Base-by-base conservation (phyloP, 73 alveolate species). In the Paramecium primaurelia region DNA sequence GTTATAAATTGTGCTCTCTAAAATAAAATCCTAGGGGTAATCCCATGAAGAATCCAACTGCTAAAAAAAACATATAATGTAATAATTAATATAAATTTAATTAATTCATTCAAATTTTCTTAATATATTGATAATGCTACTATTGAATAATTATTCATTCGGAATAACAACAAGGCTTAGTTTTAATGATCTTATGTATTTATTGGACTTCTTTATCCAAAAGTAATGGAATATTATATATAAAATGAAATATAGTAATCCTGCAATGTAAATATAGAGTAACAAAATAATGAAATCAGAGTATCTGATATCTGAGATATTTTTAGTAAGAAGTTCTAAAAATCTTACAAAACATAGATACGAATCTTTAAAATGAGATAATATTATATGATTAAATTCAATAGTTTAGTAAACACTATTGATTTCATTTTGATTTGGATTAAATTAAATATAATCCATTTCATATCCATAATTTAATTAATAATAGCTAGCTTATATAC, bases 271-370 rank as follows among this genome's bases (percentile, higher is more conserved):
- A 32, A 64, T 28, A 64, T 64, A 64, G 84, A 64, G 42, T 64
- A 64, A 64, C 26, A 32, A 14, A 32, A 64, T 64, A 32, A 64
- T 34, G 42, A 64, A 64, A 64, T 64, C 47, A 12, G 84, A 64
- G 28, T 32, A 64, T 64, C 84, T 64, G 84, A 64, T 64, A 64
- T 64, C 84, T 32, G 84, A 32, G 22, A 64, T 64, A 64, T 34
- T 64, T 64, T 28, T 32, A 32, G 84, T 64, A 32, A 64, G 47
- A 64, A 64, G 47, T 64, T 64, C 47, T 34, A 64, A 64, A 64
- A 64, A 64, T 64, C 84, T 64, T 64, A 64, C 84, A 64, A 64
- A 64, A 64, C 51, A 64, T 64, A 64, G 47, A 64, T 64, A 64
- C 20, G 84, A 64, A 64, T 64, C 84, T 64, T 64, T 64, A 32